phyloP scores from a whole-genome alignment of 768 basidiomycete genomes.

The Trametes gibbosa region DNA sequence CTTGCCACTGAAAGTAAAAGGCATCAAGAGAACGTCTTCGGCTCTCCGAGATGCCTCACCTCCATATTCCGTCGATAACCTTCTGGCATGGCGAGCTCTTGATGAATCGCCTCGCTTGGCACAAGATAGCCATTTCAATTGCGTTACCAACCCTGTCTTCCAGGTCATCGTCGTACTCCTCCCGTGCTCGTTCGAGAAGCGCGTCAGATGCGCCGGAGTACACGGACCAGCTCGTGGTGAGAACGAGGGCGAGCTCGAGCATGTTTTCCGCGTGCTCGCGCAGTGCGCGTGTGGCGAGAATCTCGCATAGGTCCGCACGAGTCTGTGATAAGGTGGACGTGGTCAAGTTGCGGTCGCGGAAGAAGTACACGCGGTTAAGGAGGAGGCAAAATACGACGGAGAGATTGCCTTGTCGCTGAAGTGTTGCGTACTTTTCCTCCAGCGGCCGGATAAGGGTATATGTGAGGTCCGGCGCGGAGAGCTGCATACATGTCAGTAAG shows the following conservation, averaged over 20 bases:
- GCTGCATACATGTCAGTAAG: conserved; percentile 36
- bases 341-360: conserved; percentile 71
- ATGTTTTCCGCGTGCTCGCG: conserved; percentile 67
- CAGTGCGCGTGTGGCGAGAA: conserved; percentile 79
- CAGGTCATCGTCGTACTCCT: conserved; percentile 66
- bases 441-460: conserved; percentile 89
- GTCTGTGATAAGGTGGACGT: conserved; percentile 68
- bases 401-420: conserved; percentile 74
- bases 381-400: conserved; percentile 87
- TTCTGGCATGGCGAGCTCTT: conserved; percentile 87
- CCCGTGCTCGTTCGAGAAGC: conserved; percentile 54
- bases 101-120: conserved; percentile 85
- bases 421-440: conserved; percentile 76
- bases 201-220: conserved; percentile 70
- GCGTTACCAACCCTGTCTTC: conserved; percentile 87
- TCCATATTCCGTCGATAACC: conserved; percentile 83
- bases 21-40: conserved; percentile 17
- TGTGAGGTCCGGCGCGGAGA: conserved; percentile 83
- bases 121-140: conserved; percentile 88
- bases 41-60: conserved; percentile 35
- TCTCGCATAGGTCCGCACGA: conserved; percentile 83
- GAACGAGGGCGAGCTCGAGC: conserved; percentile 63
- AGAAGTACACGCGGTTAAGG: conserved; percentile 82
- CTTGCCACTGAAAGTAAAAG: conserved; percentile 54
- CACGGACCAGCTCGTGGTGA: conserved; percentile 80